phyloP scores from a whole-genome alignment of 2,329 filamentous ascomycete genomes.

The Venturiaceae sp. region DNA sequence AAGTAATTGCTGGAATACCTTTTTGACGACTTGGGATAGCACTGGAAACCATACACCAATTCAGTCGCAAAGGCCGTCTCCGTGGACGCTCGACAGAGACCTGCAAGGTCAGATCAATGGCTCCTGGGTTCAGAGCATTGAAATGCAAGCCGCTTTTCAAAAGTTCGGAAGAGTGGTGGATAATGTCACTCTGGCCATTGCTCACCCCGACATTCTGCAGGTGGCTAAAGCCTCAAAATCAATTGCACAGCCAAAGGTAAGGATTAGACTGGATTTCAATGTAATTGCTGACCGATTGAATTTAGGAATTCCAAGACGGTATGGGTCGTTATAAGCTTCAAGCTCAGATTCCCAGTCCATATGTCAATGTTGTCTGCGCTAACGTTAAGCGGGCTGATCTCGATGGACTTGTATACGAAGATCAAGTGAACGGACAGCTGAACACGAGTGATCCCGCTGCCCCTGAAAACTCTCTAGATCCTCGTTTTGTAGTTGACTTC shows the following conservation, averaged over 20 bases:
- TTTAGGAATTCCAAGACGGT: neutral
- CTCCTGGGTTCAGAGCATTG: neutral
- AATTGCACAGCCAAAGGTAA: neutral
- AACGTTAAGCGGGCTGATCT: neutral
- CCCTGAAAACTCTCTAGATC: neutral
- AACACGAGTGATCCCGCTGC: neutral
- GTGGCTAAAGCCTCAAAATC: neutral
- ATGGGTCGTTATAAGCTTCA: neutral
- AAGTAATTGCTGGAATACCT: neutral
- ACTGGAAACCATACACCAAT: neutral
- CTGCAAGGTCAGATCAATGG: neutral
- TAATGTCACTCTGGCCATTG: neutral
- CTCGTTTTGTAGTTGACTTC: neutral
- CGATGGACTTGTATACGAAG: neutral
- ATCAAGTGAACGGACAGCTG: neutral
- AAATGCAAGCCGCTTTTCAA: neutral
- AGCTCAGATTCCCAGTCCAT: neutral
- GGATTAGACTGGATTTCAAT: neutral
- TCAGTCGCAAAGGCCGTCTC: neutral
- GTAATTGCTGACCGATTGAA: neutral
- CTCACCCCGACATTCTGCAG: neutral
- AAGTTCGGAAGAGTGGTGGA: neutral
- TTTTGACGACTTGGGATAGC: neutral
- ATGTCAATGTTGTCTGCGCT: neutral
- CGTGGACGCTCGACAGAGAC: neutral